These are phyloP conservation scores for Kurtzmaniella cleridarum DNA, from an alignment of 805 yeast genomes.

Conservation along the genomic window DNA sequence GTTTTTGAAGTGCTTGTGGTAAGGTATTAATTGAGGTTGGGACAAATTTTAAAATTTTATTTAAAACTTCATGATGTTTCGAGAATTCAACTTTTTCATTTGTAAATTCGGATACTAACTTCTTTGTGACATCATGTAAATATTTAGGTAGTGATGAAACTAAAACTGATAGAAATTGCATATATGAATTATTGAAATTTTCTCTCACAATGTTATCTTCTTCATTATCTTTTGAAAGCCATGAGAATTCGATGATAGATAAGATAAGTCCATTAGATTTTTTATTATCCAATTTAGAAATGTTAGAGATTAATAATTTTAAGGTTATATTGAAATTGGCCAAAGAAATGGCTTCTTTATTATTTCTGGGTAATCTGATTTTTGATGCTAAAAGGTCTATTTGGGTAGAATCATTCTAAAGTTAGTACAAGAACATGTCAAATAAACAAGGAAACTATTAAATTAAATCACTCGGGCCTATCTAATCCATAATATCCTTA, in stretches of 20 bases:
- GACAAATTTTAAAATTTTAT: conserved; percentile 59
- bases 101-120: conserved; percentile 58
- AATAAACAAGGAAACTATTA: too few relatives aligned
- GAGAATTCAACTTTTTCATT: conserved; percentile 12
- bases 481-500: conserved; percentile 1
- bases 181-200: conserved; percentile 47
- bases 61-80: conserved; percentile 56
- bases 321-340: conserved; percentile 52
- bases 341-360: conserved; percentile 49
- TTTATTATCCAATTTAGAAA: conserved; percentile 60
- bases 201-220: too few relatives aligned
- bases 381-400: conserved; percentile 58
- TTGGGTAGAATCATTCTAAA: conserved; percentile 44
- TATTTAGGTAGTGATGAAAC: conserved; percentile 86
- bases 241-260: conserved; percentile 57
- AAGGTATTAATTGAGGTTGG: conserved; percentile 77
- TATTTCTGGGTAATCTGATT: conserved; percentile 46
- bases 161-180: conserved; percentile 69
- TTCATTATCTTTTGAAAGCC: conserved; percentile 45
- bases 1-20: conserved; percentile 48
- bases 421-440: conserved; percentile 18
- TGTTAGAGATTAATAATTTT: conserved; percentile 54
- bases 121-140: conserved; percentile 76
- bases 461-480: too few relatives aligned
- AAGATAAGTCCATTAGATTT: conserved; percentile 49